phyloP scores from a whole-genome alignment of 2,329 filamentous ascomycete species.

The Endothia cerciana region DNA sequence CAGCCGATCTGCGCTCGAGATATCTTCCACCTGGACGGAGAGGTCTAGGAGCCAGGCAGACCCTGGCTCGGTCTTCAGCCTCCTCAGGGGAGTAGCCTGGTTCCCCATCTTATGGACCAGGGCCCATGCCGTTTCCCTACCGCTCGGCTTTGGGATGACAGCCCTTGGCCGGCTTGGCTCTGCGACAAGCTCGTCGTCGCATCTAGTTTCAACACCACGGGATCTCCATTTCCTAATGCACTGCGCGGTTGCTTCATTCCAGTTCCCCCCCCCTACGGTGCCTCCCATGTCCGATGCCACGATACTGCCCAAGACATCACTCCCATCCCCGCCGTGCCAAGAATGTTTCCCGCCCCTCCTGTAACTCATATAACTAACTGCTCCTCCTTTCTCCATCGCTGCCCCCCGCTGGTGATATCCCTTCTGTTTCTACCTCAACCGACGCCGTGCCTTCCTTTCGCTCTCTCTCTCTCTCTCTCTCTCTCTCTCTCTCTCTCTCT shows the following conservation, averaged over 20 bases:
- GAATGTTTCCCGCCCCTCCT: slow-evolving; percentile 14
- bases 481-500: slow-evolving; percentile 23
- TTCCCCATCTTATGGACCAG: background rate
- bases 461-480: slow-evolving; percentile 21
- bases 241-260: slow-evolving; percentile 15
- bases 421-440: slow-evolving; percentile 22
- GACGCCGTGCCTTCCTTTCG: slow-evolving; percentile 26
- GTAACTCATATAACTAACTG: slow-evolving; percentile 28
- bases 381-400: slow-evolving; percentile 16
- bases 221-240: slow-evolving; percentile 35
- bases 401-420: slow-evolving; percentile 6
- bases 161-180: slow-evolving; percentile 13
- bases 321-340: slow-evolving; percentile 24
- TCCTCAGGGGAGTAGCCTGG: background rate
- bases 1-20: too few species aligned
- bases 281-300: slow-evolving; percentile 21
- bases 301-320: slow-evolving; percentile 17
- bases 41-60: background rate
- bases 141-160: slow-evolving; percentile 4
- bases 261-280: slow-evolving; percentile 15
- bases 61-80: slow-evolving; percentile 5
- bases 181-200: slow-evolving; percentile 26
- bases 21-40: too few species aligned
- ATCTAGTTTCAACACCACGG: slow-evolving; percentile 38
- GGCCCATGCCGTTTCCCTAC: slow-evolving; percentile 11